These are phyloP conservation scores for Eragrostis tef DNA, from an alignment of 202 grass and related monocot species.

Conservation along the genomic window DNA sequence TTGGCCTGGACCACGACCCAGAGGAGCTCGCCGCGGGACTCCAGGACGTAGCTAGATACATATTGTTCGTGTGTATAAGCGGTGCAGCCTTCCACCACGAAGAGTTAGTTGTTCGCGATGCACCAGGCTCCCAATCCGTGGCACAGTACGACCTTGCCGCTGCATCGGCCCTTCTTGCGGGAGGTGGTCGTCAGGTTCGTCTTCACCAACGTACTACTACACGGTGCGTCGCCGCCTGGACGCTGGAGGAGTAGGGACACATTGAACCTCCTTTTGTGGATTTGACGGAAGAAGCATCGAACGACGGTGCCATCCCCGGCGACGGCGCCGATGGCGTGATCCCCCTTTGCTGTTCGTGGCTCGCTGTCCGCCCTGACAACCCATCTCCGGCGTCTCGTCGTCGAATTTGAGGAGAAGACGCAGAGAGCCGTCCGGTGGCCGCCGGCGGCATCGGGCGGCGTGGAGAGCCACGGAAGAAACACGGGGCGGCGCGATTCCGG, in stretches of 20 bases:
- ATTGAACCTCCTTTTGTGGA: too few relatives aligned
- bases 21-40: constrained; percentile 4
- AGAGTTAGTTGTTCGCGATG: too few relatives aligned
- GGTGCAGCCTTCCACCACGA: too few relatives aligned
- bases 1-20: not conserved
- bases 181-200: too few relatives aligned
- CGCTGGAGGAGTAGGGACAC: not conserved
- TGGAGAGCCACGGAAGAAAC: too few relatives aligned
- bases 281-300: not conserved
- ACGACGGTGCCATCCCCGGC: not conserved
- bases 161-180: too few relatives aligned
- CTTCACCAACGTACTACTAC: not conserved
- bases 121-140: too few relatives aligned
- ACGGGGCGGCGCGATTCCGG: too few relatives aligned
- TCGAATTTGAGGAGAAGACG: not conserved
- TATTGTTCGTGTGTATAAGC: too few relatives aligned
- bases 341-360: not conserved
- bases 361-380: not conserved
- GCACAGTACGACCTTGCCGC: too few relatives aligned
- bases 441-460: too few relatives aligned
- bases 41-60: not conserved
- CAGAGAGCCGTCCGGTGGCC: not conserved
- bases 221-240: not conserved
- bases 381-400: not conserved
- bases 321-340: not conserved